Conservation (phyloP, 192 early-diverging fungal genomes). For the Coemansia umbellata region DNA sequence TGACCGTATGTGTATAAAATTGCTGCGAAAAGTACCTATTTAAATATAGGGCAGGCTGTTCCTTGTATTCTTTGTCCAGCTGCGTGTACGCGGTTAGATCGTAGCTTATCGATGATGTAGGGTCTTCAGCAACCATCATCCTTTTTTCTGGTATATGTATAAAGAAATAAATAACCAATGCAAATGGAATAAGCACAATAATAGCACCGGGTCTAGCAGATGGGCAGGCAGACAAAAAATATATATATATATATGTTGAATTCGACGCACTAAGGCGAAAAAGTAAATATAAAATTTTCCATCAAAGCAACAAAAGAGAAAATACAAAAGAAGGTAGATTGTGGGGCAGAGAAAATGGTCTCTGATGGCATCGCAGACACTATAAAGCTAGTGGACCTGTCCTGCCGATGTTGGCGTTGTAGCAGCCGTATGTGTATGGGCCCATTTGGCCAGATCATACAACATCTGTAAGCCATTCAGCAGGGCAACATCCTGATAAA, state of each 20-base stretch:
- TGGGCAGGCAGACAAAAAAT: too few species aligned
- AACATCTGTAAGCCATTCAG: constrained; percentile 37
- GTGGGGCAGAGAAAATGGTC: too few species aligned
- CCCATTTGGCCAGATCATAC: constrained; percentile 30
- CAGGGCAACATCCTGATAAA: constrained; percentile 33
- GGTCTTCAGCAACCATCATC: neutral
- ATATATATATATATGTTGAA: too few species aligned
- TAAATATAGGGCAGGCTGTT: constrained; percentile 16
- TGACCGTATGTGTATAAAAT: constrained; percentile 14
- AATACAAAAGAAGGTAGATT: neutral
- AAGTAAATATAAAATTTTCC: too few species aligned
- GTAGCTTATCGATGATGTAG: constrained; percentile 20
- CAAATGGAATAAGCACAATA: too few species aligned
- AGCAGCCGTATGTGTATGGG: too few species aligned
- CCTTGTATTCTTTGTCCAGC: constrained; percentile 11
- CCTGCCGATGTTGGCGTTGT: too few species aligned
- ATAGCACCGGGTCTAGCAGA: too few species aligned
- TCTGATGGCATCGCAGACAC: too few species aligned
- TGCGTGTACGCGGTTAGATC: constrained; percentile 24
- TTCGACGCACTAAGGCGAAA: too few species aligned
- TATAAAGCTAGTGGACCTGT: neutral
- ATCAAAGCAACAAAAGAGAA: neutral
- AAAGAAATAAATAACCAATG: neutral
- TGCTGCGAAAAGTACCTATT: constrained; percentile 28
- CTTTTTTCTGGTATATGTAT: neutral